Evolutionary conservation across 2,329 filamentous ascomycete species (phyloP), one percentile per base, ranked within the genome.

Genomic region (Apiospora aurea): DNA sequence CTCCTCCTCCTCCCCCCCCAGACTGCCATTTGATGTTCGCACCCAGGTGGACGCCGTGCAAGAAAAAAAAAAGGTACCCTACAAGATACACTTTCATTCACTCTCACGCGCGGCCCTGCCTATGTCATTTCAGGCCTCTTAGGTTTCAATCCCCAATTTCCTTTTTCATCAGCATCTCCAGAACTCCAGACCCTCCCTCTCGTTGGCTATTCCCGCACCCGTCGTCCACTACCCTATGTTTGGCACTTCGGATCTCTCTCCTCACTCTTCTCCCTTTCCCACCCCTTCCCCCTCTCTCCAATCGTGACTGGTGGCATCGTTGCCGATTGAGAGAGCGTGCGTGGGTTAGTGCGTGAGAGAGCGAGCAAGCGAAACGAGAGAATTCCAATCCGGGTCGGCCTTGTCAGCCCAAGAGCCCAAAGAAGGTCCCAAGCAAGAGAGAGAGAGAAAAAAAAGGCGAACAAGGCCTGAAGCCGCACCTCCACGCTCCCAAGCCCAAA

Each of bases 251-350:
- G 34, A 41, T 61, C 57, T 64, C 29, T 41, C 69, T 69, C 68
- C 68, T 64, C 67, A 57, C 34, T 71, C 70, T 61, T 64, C 51
- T 71, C 68, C 44, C 49, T 67, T 34, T 43, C n/a, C 68, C 67
- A 51, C 51, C 49, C 43, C 67, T 49, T 72, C 44, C 47, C 46
- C 46, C 71, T 71, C 49, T 70, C 71, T 72, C 73, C 72, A 70
- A 74, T 74, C 73, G 78, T 79, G 74, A 78, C 75, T 75, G 71
- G 75, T 72, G 77, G 76, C 73, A 75, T 29, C 72, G 69, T 74
- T 74, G 70, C 57, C 69, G 69, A 69, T 73, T 70, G 57, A 64
- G 57, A 41, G 57, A n/a, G 57, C 10, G 57, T 64, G 57, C 21
- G 34, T 64, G 57, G 57, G 57, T 41, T 38, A 64, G 57, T 64